Evolutionary conservation across 2,329 filamentous ascomycete species (phyloP), one percentile per base, ranked within the genome.

Genomic region (Didymella pomorum): DNA sequence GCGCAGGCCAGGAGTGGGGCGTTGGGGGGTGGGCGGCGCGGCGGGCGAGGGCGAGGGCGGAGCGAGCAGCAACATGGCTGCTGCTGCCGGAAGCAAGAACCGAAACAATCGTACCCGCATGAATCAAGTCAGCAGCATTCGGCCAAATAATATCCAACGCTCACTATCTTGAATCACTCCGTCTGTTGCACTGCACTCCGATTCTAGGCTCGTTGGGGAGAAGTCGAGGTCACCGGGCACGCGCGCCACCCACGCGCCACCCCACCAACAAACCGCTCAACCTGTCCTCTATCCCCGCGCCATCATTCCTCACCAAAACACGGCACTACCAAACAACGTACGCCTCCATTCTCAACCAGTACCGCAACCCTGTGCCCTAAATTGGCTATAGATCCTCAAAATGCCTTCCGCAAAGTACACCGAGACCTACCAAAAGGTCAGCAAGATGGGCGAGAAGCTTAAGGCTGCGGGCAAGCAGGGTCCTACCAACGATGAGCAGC

Each of bases 401-500:
- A 75, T 73, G 67, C 63, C 69, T 26, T 66, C 66, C 64, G 71
- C 70, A 53, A 63, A 71, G 52, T 75, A 71, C 70, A 65, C 67
- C 51, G 65, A 73, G 42, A 64, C 65, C 60, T 76, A 71, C 66
- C 52, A 70, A 37, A 71, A 75, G 60, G 63, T 71, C 56, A 67
- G 62, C 62, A 61, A 66, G 51, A 73, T 75, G 64, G 68, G 68
- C 64, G 64, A 67, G 59, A 71, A 67, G 67, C 67, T 71, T 65
- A 71, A 71, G 61, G 63, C 67, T 14, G 67, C 62, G 20, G 61
- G 64, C 42, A 70, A 68, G 58, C 59, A 57, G 26, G 65, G 66
- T 2, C 73, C 72, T 10, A 69, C 56, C 58, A 73, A 76, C 48
- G 71, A 73, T 28, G 71, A 76, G 60, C 64, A 71, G 64, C 86